Evolutionary conservation across 2,329 filamentous ascomycete species (phyloP), one percentile per base, ranked within the genome.

Genomic region (Graphiopsis chlorocephala): DNA sequence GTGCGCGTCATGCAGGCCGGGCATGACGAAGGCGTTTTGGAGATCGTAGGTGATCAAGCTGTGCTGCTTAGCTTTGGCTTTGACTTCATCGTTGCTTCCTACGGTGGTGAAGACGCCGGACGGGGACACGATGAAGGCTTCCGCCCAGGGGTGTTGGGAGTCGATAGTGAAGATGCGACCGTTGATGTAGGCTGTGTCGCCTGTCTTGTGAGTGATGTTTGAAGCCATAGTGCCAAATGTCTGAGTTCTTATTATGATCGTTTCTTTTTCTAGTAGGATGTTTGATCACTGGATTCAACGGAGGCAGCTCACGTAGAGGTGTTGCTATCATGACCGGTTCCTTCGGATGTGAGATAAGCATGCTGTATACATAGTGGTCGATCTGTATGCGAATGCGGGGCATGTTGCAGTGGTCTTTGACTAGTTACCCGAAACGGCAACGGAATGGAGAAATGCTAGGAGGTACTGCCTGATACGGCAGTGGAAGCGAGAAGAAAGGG

Each of bases 1-100:
- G 63, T 78, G 76, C 2, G 75, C 75, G 64, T 77, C 76, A 63
- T 78, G 76, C 33, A 78, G 75, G 1, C 76, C 76, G 1, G 76
- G 76, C 76, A 78, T 77, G 10, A 74, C 67, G 53, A 77, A 77
- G 12, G 67, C 64, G n/a, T 66, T 68, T 26, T 68, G 66, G 1
- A 77, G 66, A 55, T 78, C 71, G 31, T 72, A 70, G 5, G 67
- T 61, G 7, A 74, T 66, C 2, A 70, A 47, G 20, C 29, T 14
- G 6, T 53, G 29, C 3, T 64, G 10, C 25, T 66, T 62, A 1
- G 72, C 72, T 7, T 67, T 56, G 8, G 52, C 20, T 15, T 64
- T 33, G 26, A 78, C 64, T 1, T 74, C 69, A 11, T 68, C 62
- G 7, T 65, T 72, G 7, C 64, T 70, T 4, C 75, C 75, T 29